A percentile compares a stretch with the other conserved stretches of the same genome.
phyloP scores from a whole-genome alignment of 768 basidiomycete species.

The Auriculariales sp. region DNA sequence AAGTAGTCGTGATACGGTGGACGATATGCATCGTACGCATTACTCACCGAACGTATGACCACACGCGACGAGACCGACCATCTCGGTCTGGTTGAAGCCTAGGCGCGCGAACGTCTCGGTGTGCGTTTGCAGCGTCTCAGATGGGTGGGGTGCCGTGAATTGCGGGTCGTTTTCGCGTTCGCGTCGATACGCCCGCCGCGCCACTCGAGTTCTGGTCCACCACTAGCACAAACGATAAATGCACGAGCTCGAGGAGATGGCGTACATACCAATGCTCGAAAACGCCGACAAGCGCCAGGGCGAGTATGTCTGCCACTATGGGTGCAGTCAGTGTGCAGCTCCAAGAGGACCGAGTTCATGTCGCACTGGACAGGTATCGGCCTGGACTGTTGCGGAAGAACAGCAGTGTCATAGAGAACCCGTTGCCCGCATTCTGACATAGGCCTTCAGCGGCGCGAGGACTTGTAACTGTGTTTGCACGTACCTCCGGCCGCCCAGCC shows the following conservation, averaged over 20 bases:
- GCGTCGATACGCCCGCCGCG: conserved; percentile 31
- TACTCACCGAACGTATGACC: conserved; percentile 36
- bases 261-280: not conserved
- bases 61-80: conserved; percentile 38
- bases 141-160: conserved; percentile 26
- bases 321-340: not conserved
- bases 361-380: conserved; percentile 29
- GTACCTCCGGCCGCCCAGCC: conserved; percentile 18
- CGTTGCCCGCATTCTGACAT: conserved; percentile 28
- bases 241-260: not conserved
- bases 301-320: conserved; percentile 31
- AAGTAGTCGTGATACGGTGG: not conserved
- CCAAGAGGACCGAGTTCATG: not conserved
- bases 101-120: conserved; percentile 26
- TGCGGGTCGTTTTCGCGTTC: conserved; percentile 22
- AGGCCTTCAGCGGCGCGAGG: not conserved
- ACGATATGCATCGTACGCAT: not conserved
- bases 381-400: conserved; percentile 30
- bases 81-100: conserved; percentile 30
- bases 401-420: conserved; percentile 27
- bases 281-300: conserved; percentile 18
- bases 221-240: conserved; percentile 26
- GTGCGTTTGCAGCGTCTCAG: conserved; percentile 24
- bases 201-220: conserved; percentile 29
- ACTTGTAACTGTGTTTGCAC: not conserved